These are phyloP conservation scores for Wickerhamomyces bovis DNA, from an alignment of 805 yeast species.

Conservation along the genomic window DNA sequence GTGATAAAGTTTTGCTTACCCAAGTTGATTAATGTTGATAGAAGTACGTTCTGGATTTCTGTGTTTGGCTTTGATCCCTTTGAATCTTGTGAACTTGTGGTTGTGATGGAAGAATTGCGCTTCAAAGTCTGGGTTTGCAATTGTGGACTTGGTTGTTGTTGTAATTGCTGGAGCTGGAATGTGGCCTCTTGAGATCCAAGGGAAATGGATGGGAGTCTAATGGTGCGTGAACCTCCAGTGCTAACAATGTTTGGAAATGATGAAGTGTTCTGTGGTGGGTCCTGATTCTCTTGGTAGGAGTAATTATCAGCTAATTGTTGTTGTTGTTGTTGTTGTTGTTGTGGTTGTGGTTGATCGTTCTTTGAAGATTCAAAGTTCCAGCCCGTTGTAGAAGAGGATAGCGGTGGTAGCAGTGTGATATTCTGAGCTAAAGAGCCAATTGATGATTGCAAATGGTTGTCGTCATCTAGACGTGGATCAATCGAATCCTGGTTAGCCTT, in stretches of 20 bases:
- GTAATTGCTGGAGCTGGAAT: neutral
- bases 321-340: neutral
- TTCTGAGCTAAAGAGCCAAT: neutral
- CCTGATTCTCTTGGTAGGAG: neutral
- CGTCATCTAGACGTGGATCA: neutral
- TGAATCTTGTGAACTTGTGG: neutral
- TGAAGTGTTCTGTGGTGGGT: neutral
- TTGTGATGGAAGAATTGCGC: neutral
- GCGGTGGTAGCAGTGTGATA: neutral
- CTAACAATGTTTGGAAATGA: constrained; percentile 1
- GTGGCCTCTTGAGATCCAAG: constrained; percentile 3
- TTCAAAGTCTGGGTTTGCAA: neutral
- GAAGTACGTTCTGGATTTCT: constrained; percentile 18
- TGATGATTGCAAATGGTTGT: neutral
- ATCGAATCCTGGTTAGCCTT: neutral
- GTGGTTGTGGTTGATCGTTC: neutral
- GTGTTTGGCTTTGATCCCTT: constrained; percentile 1
- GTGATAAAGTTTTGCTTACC: constrained; percentile 12
- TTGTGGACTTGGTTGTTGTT: constrained; percentile 1
- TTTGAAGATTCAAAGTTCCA: neutral
- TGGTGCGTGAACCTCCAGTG: neutral
- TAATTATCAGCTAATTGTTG: constrained; percentile 1
- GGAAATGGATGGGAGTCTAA: constrained; percentile 12
- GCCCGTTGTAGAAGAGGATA: neutral
- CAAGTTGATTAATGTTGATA: constrained; percentile 18